A percentile compares a stretch with the other conserved stretches of the same genome.
phyloP scores from a whole-genome alignment of 1,139 yeast species.

The Arxiozyma slooffiae region DNA sequence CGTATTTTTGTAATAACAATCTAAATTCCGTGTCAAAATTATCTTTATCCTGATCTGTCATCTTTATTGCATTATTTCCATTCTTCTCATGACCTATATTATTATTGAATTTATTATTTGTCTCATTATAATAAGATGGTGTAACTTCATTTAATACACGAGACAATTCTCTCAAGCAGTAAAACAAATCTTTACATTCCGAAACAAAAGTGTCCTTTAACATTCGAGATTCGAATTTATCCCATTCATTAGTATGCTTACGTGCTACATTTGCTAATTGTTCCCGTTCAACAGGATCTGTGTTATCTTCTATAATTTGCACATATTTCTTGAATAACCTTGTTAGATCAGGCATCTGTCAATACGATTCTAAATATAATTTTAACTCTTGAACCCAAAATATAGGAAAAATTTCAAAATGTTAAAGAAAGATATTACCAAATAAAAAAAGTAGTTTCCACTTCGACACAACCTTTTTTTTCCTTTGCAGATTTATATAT shows the following conservation, averaged over 20 bases:
- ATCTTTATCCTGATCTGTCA: slow-evolving; percentile 42
- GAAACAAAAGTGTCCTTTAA: slow-evolving; percentile 44
- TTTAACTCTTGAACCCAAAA: not conserved
- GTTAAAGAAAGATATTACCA: too few species aligned
- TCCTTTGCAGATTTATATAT: too few species aligned
- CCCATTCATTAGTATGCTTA: not conserved
- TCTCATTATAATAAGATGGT: not conserved
- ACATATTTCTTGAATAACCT: slow-evolving; percentile 44
- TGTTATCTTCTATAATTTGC: slow-evolving; percentile 32
- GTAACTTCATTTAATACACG: slow-evolving; percentile 13
- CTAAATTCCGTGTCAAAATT: slow-evolving; percentile 48
- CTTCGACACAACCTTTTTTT: too few species aligned
- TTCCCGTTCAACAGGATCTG: not conserved
- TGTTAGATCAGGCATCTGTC: slow-evolving; percentile 45
- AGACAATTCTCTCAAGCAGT: slow-evolving; percentile 31
- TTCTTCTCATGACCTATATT: not conserved
- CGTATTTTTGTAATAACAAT: slow-evolving; percentile 41
- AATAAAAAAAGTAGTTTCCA: not conserved
- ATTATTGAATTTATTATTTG: not conserved
- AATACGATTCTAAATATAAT: not conserved
- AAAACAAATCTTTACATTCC: slow-evolving; percentile 41
- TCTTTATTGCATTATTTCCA: slow-evolving; percentile 8
- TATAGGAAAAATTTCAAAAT: too few species aligned
- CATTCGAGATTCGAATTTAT: slow-evolving; percentile 12
- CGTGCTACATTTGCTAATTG: slow-evolving; percentile 3